Evolutionary conservation across 768 basidiomycete genomes (phyloP).

Genomic region (Pisolithus marmoratus): DNA sequence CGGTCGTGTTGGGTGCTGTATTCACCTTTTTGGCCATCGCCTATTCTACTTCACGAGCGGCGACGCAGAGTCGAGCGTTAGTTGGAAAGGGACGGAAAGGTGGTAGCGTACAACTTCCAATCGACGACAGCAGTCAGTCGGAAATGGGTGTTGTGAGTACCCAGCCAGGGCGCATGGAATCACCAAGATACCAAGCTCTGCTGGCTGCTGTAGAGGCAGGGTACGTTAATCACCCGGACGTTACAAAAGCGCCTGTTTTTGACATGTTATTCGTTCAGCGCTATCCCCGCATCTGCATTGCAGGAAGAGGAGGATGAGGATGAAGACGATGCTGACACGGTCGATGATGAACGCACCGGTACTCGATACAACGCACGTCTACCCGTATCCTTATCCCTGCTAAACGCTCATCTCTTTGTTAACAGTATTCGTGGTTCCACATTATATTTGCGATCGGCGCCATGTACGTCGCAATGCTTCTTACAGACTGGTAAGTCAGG

Average conservation of each 20-base stretch:
- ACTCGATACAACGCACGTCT: conserved; percentile 86
- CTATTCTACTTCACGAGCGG: conserved; percentile 93
- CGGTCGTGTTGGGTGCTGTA: conserved; percentile 82
- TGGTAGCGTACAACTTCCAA: conserved; percentile 57
- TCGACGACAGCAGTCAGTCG: conserved; percentile 51
- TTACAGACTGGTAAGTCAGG: conserved; percentile 87
- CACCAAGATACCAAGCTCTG: conserved; percentile 89
- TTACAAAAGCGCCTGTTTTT: neutral
- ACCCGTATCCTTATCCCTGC: neutral
- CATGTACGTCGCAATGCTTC: conserved; percentile 96
- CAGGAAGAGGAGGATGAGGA: conserved; percentile 72
- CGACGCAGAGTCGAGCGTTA: conserved; percentile 89
- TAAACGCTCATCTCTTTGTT: neutral
- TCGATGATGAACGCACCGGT: conserved; percentile 90
- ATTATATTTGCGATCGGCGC: conserved; percentile 92
- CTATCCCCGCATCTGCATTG: conserved; percentile 89
- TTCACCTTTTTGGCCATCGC: conserved; percentile 99
- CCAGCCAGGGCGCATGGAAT: conserved; percentile 79
- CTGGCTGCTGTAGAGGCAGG: conserved; percentile 96
- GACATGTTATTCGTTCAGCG: conserved; percentile 36
- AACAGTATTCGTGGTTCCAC: conserved; percentile 97
- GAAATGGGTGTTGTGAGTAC: conserved; percentile 74
- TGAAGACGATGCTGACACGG: conserved; percentile 66
- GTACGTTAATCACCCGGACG: conserved; percentile 35
- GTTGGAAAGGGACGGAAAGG: conserved; percentile 66